Base-by-base conservation (phyloP, 2,329 filamentous ascomycete genomes). In the Penicillium olsonii region DNA sequence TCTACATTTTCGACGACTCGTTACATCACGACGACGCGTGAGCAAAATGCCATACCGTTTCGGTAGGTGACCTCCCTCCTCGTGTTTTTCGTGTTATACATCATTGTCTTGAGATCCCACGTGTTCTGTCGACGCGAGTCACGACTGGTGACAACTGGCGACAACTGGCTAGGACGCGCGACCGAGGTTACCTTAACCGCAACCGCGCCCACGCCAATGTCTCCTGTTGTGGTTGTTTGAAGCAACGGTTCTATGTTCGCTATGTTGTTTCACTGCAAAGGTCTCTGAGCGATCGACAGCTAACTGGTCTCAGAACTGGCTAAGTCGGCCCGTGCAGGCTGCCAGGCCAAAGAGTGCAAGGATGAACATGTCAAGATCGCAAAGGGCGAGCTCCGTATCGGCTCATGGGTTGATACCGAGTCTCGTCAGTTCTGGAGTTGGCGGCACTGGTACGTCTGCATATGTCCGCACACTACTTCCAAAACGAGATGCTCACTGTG, bases 321-420 rank as follows among this genome's bases (percentile, higher is more conserved):
- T n/a, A 73, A 78, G 38, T 87, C 81, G 66, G 82, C 79, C 62
- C 87, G 91, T 50, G 89, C 92, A 45, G 82, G 76, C 42, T 97
- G 92, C 75, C 80, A 85, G 55, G 85, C 85, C 65, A 78, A 75
- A 5, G 78, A 84, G 55, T 96, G 92, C 79, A 91, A 91, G 70
- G 79, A 87, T 2, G 74, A 73, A 2, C 76, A 66, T 1, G 66
- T 79, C 63, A 96, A 95, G 73, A 90, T 95, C 64, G 59, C 64
- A 20, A 95, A 95, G 74, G 90, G 87, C 48, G 84, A 90, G 57
- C 74, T 96, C 2, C 87, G 92, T 47, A 82, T 91, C 45, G 92
- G 88, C 35, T 80, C 79, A 18, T 89, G 86, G 78, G 81, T 95
- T 55, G 81, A 80, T 8, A 80, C 87, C 24, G 62, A 76, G 0